These are phyloP conservation scores for Gracilaria domingensis DNA, from an alignment of 23 red algal genomes.

Conservation along the genomic window DNA sequence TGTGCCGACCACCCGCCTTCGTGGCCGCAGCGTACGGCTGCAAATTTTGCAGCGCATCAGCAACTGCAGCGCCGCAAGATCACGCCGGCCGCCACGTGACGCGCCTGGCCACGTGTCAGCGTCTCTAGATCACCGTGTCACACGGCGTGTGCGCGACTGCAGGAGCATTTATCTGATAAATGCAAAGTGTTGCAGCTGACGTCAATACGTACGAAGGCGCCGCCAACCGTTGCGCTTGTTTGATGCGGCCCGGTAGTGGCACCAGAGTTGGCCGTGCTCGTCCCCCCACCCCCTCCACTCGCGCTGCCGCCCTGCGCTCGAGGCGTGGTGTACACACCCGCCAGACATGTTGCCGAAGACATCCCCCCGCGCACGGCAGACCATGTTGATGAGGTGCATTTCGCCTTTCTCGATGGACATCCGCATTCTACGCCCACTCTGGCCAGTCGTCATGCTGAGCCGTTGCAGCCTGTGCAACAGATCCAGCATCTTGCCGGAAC, in stretches of 20 bases:
- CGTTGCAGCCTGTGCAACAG: conserved; percentile 8
- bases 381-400: conserved; percentile 80
- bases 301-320: not conserved
- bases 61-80: no score
- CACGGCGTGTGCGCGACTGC: no score
- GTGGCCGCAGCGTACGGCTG: no score
- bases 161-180: no score
- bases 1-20: no score
- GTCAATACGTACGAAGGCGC: no score
- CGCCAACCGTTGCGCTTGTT: not conserved
- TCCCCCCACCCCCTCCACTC: not conserved
- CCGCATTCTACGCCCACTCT: conserved; percentile 46
- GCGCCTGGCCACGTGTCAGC: no score
- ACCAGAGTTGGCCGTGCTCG: not conserved
- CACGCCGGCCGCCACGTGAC: no score
- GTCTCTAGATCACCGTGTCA: no score
- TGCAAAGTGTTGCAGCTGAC: no score
- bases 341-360: conserved; percentile 8
- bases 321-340: not conserved
- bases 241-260: not conserved
- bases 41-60: no score
- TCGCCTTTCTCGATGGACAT: conserved; percentile 77
- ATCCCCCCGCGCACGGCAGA: conserved; percentile 21
- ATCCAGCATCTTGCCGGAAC: conserved; percentile 72
- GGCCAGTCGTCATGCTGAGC: not conserved